Evolutionary conservation across 306 rosid species (phyloP), one percentile per base, ranked within the genome.

Genomic region (Psophocarpus tetragonolobus): DNA sequence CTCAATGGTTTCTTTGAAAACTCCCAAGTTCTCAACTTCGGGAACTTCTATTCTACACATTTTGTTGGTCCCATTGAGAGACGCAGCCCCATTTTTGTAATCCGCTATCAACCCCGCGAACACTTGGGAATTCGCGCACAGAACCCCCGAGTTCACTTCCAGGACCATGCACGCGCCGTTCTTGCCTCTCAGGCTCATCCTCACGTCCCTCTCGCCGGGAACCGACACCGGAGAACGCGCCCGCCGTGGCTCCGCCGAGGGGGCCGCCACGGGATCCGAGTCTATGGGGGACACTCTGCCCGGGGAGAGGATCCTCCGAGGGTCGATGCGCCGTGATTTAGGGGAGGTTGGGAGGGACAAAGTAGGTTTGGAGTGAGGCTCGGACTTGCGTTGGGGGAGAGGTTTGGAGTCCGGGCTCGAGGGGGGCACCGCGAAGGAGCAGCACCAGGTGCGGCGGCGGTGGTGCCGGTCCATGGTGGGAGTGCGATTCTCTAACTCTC

Each of bases 231-330:
- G 81, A 8, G 91, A 73, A 74, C 87, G 73, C 66, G 88, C 64
- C 65, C 45, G 30, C 23, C 68, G 75, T 3, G 89, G 75, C 0
- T 80, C 35, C 1, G 80, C 71, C 10, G 76, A 66, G 4, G 78
- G 78, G 8, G 10, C 30, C 48, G 14, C 5, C 48, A 24, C 5
- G 23, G 87, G 87, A 71, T 86, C 84, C 56, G 90, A 84, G 48
- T 93, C 96, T 30, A 93, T 88, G 4, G 98, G 98, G 35, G 97
- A 93, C 24, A 93, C 98, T 62, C 98, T 88, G 0, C 98, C 97
- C 0, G 98, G 97, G 1, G 98, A 94, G 58, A 94, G 84, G 93
- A 93, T 93, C 89, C 95, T 85, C 53, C 98, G 91, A 2, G 93
- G 97, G 86, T 91, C 98, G 79, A 93, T 93, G 57, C 92, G 90